Percentiles rank a stretch among this genome's conserved stretches.
These are phyloP conservation scores for Carex arenaria DNA, from an alignment of 202 grass and related monocot species.

Conservation along the genomic window DNA sequence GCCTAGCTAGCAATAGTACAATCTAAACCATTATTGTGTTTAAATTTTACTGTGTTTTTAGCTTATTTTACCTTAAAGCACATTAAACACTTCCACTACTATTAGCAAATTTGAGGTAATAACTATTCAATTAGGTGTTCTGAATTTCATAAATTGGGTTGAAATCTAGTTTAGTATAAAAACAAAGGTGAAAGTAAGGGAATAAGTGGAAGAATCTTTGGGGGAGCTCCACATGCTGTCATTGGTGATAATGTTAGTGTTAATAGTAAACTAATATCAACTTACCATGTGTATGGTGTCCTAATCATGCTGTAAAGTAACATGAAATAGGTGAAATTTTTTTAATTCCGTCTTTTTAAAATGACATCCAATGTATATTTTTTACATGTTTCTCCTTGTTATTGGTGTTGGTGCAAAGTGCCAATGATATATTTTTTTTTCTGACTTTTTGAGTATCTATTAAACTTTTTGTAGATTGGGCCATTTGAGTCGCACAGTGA, in stretches of 20 bases:
- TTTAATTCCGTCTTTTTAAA: neutral
- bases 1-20: no score
- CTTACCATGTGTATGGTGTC: conserved; percentile 62
- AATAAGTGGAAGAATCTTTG: conserved; percentile 61
- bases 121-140: conserved; percentile 1
- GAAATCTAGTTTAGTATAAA: conserved; percentile 15
- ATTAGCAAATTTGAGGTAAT: conserved; percentile 86
- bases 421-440: neutral
- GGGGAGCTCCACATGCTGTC: conserved; percentile 52
- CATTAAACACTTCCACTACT: neutral
- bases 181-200: conserved; percentile 23
- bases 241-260: conserved; percentile 37
- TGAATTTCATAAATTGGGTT: neutral
- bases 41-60: no score
- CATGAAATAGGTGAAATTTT: conserved; percentile 14
- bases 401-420: neutral
- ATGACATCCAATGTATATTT: neutral
- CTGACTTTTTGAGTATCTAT: neutral
- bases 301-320: conserved; percentile 62
- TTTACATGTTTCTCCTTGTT: neutral
- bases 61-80: no score
- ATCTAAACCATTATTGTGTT: no score
- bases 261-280: conserved; percentile 57
- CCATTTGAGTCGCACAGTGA: conserved; percentile 61
- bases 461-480: conserved; percentile 64